Evolutionary conservation across 441 rosid species (phyloP), one percentile per base, ranked within the genome.

Genomic region (Melastoma candidum): DNA sequence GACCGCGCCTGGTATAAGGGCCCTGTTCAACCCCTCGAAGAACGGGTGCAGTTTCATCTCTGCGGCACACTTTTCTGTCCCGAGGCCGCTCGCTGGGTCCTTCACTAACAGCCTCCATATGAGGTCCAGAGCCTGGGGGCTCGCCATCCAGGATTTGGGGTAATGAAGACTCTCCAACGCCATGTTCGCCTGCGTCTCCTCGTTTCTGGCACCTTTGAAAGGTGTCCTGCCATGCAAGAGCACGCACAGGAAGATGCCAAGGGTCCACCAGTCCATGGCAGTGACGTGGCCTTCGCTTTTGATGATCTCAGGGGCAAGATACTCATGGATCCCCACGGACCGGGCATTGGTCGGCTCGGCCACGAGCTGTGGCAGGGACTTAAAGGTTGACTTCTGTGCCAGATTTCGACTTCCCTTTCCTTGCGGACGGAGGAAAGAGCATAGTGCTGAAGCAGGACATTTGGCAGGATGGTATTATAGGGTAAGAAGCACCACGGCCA

Each of bases 231-330:
- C 96, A 7, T 87, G 84, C n/a, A 92, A 74, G 17, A 92, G 74
- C 73, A 85, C 98, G 14, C 79, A 92, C 7, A 92, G 85, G 63
- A 92, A 85, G 53, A 92, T 63, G 26, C 98, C 98, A 54, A 85
- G 85, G 17, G 98, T 92, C 98, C 98, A 92, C 98, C 98, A 92
- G 64, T 92, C 98, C 25, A 92, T 96, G 7, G 98, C 95, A 25
- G 98, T 96, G 22, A 96, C 98, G 27, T 92, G 98, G 47, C 98
- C 98, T 66, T 87, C 92, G 7, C 95, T 95, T 76, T 84, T 87
- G 46, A 90, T 87, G 58, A 87, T 90, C 70, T 90, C 97, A 0
- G 97, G 97, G 0, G 98, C 96, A 43, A 90, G 63, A 74, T 90
- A 90, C 60, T 90, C 98, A 41, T 90, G 96, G 61, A 96, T 90